Evolutionary conservation across 805 yeast genomes (phyloP), one percentile per base, ranked within the genome.

Genomic region (Candida anglica): DNA sequence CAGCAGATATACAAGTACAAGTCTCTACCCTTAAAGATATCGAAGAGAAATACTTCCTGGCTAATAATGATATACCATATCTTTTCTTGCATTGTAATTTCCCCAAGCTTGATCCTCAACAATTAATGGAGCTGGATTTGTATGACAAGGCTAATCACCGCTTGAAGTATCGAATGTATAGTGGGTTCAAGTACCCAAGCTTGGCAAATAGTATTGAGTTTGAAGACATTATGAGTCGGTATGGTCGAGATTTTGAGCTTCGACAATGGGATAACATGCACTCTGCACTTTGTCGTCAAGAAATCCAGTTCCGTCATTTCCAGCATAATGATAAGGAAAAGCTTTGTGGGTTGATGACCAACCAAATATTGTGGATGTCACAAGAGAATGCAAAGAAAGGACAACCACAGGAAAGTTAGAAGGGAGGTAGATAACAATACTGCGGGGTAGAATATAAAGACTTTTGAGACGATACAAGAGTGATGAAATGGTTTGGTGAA

Each of bases 91-190:
- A 43, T 30, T 43, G 48, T 33, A 43, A 42, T 30, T 41, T 37
- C 19, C 52, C 53, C 6, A 52, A 53, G 14, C 47, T 44, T 6
- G 32, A 44, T 23, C 48, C 48, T 4, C 19, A 13, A 4, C 37
- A 30, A 2, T 32, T 34, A 18, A 32, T 42, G 34, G 27, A 35
- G 22, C 22, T 29, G 3, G 22, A 20, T 2, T 28, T 40, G 4
- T 32, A 30, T 26, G 37, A 40, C 29, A 18, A 25, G 16, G 37
- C 28, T 8, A 24, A 19, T 16, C 35, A 40, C 16, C 27, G 47
- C 19, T 33, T 44, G 33, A 34, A 31, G 18, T 32, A 33, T 6
- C 32, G 45, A 27, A 35, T 42, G 29, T 44, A 37, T 26, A 33
- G 38, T 10, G 31, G 32, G 4, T 39, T 33, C 27, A 27, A 30